Evolutionary conservation across 2,329 filamentous ascomycete species (phyloP), one percentile per base, ranked within the genome.

Genomic region (Camillea tinctor): DNA sequence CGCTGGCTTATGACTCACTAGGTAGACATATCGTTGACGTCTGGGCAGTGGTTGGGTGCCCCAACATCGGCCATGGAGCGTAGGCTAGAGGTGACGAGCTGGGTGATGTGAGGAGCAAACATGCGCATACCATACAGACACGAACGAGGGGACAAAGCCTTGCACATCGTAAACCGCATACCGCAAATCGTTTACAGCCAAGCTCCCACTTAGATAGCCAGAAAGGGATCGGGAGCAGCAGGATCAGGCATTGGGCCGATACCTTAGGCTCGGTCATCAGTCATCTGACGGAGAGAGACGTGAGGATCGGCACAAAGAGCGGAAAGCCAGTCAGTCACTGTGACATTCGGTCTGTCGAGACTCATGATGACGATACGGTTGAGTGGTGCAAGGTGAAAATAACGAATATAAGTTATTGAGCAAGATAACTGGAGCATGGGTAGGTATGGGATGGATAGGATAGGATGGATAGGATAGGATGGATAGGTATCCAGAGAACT

Each of bases 201-300:
- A 64, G 56, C 44, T 62, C 63, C 62, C 64, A 60, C 64, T 62
- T 21, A n/a, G 61, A 30, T 52, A 50, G 52, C 60, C 7, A 4
- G 24, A 30, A 30, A 9, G 6, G 36, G 36, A 44, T 44, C 36
- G n/a, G 36, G 36, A 44, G 36, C 36, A 58, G 48, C 36, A 58
- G 48, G 56, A 57, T 59, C 56, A 54, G 57, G 62, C 64, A 66
- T 64, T 59, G 60, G 64, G 57, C 57, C 50, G 50, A 58, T 54
- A 60, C 17, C 60, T 26, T 53, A 57, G 51, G 50, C 50, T 59
- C 44, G 17, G 36, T 44, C 36, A 44, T 44, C 53, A 2, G 36
- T 44, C 36, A 44, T 44, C 53, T 53, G 24, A 57, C 48, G n/a
- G n/a, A 56, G 55, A 55, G 62, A 62, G 52, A 30, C 60, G 56